phyloP scores from a whole-genome alignment of 129 eudicot genomes.

The Sambucus nigra region DNA sequence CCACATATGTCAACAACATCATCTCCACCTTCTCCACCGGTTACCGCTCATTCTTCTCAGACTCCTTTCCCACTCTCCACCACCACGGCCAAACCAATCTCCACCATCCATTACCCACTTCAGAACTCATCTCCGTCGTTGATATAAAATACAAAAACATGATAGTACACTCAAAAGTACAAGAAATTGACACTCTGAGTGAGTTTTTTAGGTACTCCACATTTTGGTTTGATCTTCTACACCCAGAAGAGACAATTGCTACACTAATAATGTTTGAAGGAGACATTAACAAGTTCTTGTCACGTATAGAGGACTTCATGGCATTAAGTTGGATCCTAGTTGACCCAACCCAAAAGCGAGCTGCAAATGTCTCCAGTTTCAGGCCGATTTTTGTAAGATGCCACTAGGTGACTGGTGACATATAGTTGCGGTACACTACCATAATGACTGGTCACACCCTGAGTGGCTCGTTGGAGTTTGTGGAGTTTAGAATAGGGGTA shows the following conservation, averaged over 20 bases:
- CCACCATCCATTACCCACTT: neutral
- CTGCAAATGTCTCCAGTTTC: conserved; percentile 36
- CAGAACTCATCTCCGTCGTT: conserved; percentile 31
- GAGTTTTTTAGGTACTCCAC: conserved; percentile 17
- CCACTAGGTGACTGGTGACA: conserved; percentile 32
- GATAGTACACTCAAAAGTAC: conserved; percentile 10
- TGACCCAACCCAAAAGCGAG: conserved; percentile 24
- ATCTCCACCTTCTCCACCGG: conserved; percentile 46
- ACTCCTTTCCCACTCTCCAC: conserved; percentile 31
- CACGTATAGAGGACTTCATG: conserved; percentile 8
- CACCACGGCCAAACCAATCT: neutral
- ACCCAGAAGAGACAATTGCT: neutral
- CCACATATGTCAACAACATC: conserved; percentile 19
- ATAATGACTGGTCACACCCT: too few relatives aligned
- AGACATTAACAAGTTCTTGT: conserved; percentile 5
- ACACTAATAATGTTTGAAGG: conserved; percentile 8
- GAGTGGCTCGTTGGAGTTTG: conserved; percentile 20
- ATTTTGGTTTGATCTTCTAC: conserved; percentile 10
- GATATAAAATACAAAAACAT: conserved; percentile 25
- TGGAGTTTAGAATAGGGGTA: conserved; percentile 26
- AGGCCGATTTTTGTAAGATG: conserved; percentile 21
- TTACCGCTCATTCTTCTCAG: conserved; percentile 40
- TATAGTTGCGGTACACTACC: conserved; percentile 12
- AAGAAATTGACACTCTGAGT: conserved; percentile 6
- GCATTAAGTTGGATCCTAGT: conserved; percentile 43